Evolutionary conservation across 768 basidiomycete genomes (phyloP).

Genomic region (Tylopilus felleus): DNA sequence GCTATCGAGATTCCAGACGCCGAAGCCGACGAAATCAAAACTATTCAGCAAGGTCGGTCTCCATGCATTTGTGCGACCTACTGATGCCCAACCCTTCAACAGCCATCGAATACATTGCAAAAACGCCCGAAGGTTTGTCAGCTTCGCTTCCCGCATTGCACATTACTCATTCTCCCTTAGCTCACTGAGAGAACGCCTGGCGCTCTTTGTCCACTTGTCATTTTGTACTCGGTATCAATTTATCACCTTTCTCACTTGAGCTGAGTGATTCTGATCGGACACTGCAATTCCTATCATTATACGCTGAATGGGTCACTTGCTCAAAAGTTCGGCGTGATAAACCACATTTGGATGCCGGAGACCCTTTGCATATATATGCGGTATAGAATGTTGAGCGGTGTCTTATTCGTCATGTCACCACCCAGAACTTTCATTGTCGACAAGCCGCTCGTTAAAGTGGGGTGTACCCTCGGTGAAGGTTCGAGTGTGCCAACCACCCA

Average conservation of each 20-base stretch:
- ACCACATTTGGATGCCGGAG: slow-evolving; percentile 7
- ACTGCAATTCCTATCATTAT: neutral
- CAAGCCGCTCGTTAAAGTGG: slow-evolving; percentile 47
- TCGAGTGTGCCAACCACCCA: slow-evolving; percentile 1
- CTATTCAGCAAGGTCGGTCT: slow-evolving; percentile 80
- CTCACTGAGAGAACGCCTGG: slow-evolving; percentile 38
- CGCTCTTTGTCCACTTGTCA: slow-evolving; percentile 6
- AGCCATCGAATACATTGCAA: slow-evolving; percentile 95
- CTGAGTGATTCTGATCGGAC: neutral
- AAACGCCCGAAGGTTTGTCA: slow-evolving; percentile 79
- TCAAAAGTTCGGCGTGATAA: slow-evolving; percentile 4
- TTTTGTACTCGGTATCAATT: slow-evolving; percentile 21
- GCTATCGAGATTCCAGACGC: slow-evolving; percentile 96
- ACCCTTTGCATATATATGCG: slow-evolving; percentile 1
- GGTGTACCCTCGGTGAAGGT: slow-evolving; percentile 66
- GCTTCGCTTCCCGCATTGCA: slow-evolving; percentile 4
- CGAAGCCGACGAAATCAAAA: slow-evolving; percentile 93
- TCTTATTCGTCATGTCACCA: slow-evolving; percentile 8
- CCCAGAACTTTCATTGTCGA: slow-evolving; percentile 21
- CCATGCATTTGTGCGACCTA: neutral
- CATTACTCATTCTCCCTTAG: slow-evolving; percentile 31
- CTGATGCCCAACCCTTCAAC: slow-evolving; percentile 7
- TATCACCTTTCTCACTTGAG: slow-evolving; percentile 5
- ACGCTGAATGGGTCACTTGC: slow-evolving; percentile 5
- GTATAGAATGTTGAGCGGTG: neutral